Conservation (phyloP, 192 early-diverging fungal genomes). For the Coemansia sp. region DNA sequence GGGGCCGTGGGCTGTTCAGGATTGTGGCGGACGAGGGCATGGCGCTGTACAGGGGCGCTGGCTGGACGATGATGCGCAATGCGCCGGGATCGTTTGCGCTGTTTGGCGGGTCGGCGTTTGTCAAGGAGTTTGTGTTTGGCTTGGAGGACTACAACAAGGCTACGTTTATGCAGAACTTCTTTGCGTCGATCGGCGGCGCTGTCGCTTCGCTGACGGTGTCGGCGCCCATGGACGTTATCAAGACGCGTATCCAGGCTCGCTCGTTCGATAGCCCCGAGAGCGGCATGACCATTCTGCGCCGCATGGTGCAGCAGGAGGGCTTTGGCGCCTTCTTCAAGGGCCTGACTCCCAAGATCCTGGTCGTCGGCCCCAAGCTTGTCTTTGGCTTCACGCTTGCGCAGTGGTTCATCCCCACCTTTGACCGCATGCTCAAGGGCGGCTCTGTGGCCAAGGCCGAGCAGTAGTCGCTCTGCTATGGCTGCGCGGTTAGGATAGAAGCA, state of each 20-base stretch:
- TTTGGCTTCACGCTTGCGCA: slow-evolving; percentile 97
- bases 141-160: slow-evolving; percentile 90
- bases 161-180: slow-evolving; percentile 99
- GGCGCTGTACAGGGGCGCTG: slow-evolving; percentile 90
- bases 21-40: slow-evolving; percentile 87
- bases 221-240: slow-evolving; percentile 97
- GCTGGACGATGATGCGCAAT: slow-evolving; percentile 96
- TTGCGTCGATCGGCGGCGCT: slow-evolving; percentile 92
- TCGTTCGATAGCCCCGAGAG: slow-evolving; percentile 84
- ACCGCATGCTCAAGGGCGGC: slow-evolving; percentile 37
- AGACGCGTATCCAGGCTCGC: slow-evolving; percentile 96
- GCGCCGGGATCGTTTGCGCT: slow-evolving; percentile 97
- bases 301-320: slow-evolving; percentile 92
- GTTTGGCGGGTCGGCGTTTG: slow-evolving; percentile 89
- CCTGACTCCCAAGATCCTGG: slow-evolving; percentile 78
- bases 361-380: slow-evolving; percentile 94
- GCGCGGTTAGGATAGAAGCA: no score
- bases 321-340: slow-evolving; percentile 95
- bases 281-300: slow-evolving; percentile 80
- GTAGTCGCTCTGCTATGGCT: no score
- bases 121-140: slow-evolving; percentile 90
- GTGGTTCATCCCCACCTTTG: slow-evolving; percentile 77
- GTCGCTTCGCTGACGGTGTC: slow-evolving; percentile 91
- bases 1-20: slow-evolving; percentile 72
- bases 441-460: not conserved